Conservation (phyloP, 1,284 basidiomycete genomes). For the Golubevia sp. region DNA sequence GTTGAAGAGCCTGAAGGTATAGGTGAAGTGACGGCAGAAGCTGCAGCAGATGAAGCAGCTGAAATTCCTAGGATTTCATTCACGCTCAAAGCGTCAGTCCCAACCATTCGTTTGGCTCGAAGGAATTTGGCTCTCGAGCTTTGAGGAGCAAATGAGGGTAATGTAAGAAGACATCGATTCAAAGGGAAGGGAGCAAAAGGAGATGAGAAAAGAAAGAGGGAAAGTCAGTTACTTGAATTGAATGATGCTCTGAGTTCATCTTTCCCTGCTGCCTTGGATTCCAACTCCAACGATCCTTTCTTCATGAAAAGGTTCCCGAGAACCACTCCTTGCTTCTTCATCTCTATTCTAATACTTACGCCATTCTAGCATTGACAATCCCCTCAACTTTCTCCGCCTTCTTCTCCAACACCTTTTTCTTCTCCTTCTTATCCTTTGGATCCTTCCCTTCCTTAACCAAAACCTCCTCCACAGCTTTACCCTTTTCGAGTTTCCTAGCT, state of each 20-base stretch:
- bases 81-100: slow-evolving; percentile 33
- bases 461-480: slow-evolving; percentile 4
- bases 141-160: neutral
- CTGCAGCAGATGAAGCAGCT: slow-evolving; percentile 12
- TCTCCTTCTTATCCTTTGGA: slow-evolving; percentile 20
- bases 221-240: too few relatives aligned
- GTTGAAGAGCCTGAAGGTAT: slow-evolving; percentile 16
- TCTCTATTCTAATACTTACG: too few relatives aligned
- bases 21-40: slow-evolving; percentile 17
- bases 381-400: neutral
- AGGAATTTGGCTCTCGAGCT: slow-evolving; percentile 47
- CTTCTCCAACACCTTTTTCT: slow-evolving; percentile 8
- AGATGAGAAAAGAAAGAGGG: too few relatives aligned
- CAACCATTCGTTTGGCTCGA: slow-evolving; percentile 49
- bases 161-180: neutral
- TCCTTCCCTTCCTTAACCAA: slow-evolving; percentile 8
- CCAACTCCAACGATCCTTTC: too few relatives aligned
- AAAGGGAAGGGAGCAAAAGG: too few relatives aligned
- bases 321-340: too few relatives aligned
- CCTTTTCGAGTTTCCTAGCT: neutral
- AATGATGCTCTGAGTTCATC: too few relatives aligned
- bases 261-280: too few relatives aligned
- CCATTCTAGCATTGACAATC: too few relatives aligned
- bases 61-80: slow-evolving; percentile 54
- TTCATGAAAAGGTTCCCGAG: too few relatives aligned